Percentiles rank a stretch among this genome's conserved stretches.
phyloP scores from a whole-genome alignment of 305 asterid genomes.

The Fraxinus dipetala region DNA sequence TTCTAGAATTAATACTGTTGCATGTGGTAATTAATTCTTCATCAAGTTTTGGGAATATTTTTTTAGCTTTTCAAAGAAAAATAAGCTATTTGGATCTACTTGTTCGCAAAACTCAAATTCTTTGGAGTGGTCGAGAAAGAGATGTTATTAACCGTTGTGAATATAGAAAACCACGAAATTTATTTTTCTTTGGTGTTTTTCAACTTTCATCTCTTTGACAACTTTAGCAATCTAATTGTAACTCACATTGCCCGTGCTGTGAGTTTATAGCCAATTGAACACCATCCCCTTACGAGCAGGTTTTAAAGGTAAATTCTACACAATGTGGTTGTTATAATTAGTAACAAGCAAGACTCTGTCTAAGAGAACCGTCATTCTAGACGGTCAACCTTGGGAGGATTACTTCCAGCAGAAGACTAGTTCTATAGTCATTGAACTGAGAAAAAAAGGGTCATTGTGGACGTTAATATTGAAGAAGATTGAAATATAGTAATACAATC shows the following conservation, averaged over 20 bases:
- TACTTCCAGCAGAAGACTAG: not conserved
- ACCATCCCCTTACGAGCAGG: not conserved
- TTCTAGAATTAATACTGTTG: not conserved
- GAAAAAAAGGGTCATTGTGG: not conserved
- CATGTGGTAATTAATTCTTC: not conserved
- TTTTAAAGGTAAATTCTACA: not conserved
- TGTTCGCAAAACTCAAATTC: not conserved
- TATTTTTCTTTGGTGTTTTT: not conserved
- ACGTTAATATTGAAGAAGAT: not conserved
- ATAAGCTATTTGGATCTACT: not conserved
- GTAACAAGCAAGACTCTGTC: not conserved
- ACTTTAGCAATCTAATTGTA: not conserved
- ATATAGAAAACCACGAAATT: not conserved
- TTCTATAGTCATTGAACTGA: not conserved
- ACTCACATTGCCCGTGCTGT: not conserved
- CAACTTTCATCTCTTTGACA: not conserved
- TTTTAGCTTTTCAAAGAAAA: not conserved
- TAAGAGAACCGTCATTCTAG: not conserved
- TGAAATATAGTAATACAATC: not conserved
- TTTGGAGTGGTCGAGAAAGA: not conserved
- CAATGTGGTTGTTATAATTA: not conserved
- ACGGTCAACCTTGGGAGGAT: not conserved
- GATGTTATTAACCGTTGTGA: not conserved
- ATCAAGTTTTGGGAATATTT: not conserved
- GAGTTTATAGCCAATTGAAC: not conserved